Evolutionary conservation across 495 filamentous ascomycete genomes (phyloP).

Genomic region (Penicillium riverlandense): DNA sequence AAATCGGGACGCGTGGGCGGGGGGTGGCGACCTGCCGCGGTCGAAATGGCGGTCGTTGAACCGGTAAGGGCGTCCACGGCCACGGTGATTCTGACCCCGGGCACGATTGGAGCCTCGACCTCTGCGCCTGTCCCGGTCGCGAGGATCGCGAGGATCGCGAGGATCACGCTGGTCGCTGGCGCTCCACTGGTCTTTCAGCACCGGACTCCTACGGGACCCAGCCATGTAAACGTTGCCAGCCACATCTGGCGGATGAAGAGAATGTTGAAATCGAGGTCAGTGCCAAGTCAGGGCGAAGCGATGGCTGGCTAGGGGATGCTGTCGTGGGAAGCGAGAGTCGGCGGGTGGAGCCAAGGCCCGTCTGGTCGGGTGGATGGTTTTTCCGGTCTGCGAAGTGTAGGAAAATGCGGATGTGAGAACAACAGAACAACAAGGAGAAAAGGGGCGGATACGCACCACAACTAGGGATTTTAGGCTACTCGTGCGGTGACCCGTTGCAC

Average conservation of each 20-base stretch:
- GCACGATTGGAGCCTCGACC: constrained; percentile 34
- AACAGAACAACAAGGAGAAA: too few species aligned
- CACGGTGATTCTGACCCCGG: constrained; percentile 26
- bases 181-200: constrained; percentile 53
- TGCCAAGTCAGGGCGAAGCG: background rate
- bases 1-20: constrained; percentile 24
- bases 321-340: constrained; percentile 3
- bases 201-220: constrained; percentile 50
- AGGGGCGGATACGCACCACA: too few species aligned
- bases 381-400: too few species aligned
- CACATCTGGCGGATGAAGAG: constrained; percentile 31
- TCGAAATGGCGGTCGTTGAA: constrained; percentile 26
- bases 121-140: constrained; percentile 30
- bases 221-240: constrained; percentile 43
- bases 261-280: background rate
- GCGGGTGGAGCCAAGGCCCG: constrained; percentile 7
- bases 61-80: constrained; percentile 23
- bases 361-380: too few species aligned
- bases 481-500: too few species aligned
- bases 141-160: constrained; percentile 21
- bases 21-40: constrained; percentile 28
- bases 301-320: too few species aligned
- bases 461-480: too few species aligned
- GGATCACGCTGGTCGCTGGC: constrained; percentile 36
- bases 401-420: too few species aligned